Conservation (phyloP, 73 alveolate genomes). For the Paramecium bursaria region DNA sequence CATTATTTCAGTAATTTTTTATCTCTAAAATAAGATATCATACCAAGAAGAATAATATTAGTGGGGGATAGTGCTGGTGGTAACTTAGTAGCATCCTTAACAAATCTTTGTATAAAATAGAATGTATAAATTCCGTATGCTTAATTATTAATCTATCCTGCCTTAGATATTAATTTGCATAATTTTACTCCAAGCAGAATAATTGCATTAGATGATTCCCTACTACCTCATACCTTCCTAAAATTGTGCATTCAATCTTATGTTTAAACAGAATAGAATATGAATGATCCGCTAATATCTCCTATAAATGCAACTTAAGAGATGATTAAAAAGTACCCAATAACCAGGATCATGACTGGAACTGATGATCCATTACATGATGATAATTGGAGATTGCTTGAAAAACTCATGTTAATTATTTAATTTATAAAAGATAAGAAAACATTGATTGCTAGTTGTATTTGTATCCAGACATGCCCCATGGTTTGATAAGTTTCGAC, state of each 20-base stretch:
- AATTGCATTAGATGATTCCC: constrained; percentile 80
- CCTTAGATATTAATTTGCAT: constrained; percentile 62
- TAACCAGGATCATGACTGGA: constrained; percentile 80
- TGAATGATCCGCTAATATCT: constrained; percentile 78
- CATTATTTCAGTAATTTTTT: too few species aligned
- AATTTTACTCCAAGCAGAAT: constrained; percentile 79
- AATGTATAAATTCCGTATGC: constrained; percentile 53
- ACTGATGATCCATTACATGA: constrained; percentile 84
- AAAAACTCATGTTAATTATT: constrained; percentile 13
- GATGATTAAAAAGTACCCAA: constrained; percentile 74
- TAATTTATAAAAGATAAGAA: background rate
- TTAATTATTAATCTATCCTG: constrained; percentile 50
- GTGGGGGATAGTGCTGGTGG: constrained; percentile 90
- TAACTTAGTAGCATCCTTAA: constrained; percentile 74
- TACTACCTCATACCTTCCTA: constrained; percentile 91
- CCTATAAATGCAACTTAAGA: constrained; percentile 74
- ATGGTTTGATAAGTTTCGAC: constrained; percentile 2
- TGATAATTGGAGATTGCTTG: constrained; percentile 62
- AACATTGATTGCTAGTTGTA: background rate
- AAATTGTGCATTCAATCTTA: constrained; percentile 86
- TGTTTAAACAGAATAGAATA: constrained; percentile 67
- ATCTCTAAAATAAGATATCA: background rate
- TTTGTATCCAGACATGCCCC: background rate
- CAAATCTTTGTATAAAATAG: constrained; percentile 65
- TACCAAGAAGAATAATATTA: constrained; percentile 69